Evolutionary conservation across 805 yeast genomes (phyloP).

Genomic region (Candida germanica): DNA sequence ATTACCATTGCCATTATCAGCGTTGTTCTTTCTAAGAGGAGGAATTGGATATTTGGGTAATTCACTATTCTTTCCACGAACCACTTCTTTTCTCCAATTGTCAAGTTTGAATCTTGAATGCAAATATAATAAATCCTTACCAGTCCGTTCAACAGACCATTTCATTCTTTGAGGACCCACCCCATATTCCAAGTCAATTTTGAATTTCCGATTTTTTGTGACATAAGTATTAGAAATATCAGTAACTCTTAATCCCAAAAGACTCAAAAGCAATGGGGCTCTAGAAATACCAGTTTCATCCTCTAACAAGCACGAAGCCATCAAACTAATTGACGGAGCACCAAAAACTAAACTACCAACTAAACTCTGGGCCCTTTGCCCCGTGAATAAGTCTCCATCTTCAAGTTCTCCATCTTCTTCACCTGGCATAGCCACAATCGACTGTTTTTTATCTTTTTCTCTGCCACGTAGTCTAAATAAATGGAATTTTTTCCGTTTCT

Average conservation of each 20-base stretch:
- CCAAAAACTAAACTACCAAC: conserved; percentile 54
- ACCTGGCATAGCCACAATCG: conserved; percentile 15
- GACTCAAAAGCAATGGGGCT: conserved; percentile 77
- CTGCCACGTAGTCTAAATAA: conserved; percentile 22
- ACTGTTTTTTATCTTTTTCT: conserved; percentile 19
- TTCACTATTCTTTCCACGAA: conserved; percentile 31
- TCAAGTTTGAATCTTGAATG: conserved; percentile 66
- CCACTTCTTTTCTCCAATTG: conserved; percentile 29
- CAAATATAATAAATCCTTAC: conserved; percentile 66
- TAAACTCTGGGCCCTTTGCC: conserved; percentile 34
- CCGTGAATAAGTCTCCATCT: conserved; percentile 25
- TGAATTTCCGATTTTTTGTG: conserved; percentile 46
- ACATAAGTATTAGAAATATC: conserved; percentile 42
- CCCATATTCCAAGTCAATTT: conserved; percentile 86
- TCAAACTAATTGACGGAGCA: conserved; percentile 68
- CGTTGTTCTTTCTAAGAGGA: conserved; percentile 23
- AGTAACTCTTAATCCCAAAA: conserved; percentile 63
- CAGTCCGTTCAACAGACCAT: conserved; percentile 76
- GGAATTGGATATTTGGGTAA: conserved; percentile 48
- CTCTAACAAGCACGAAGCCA: conserved; percentile 69
- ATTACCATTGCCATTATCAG: conserved; percentile 4
- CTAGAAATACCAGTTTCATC: conserved; percentile 76
- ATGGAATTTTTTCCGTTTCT: conserved; percentile 17
- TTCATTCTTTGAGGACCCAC: conserved; percentile 71
- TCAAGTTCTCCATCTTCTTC: conserved; percentile 14